Evolutionary conservation across 2,329 filamentous ascomycete genomes (phyloP), one percentile per base, ranked within the genome.

Genomic region (Rugonectria rugulosa): DNA sequence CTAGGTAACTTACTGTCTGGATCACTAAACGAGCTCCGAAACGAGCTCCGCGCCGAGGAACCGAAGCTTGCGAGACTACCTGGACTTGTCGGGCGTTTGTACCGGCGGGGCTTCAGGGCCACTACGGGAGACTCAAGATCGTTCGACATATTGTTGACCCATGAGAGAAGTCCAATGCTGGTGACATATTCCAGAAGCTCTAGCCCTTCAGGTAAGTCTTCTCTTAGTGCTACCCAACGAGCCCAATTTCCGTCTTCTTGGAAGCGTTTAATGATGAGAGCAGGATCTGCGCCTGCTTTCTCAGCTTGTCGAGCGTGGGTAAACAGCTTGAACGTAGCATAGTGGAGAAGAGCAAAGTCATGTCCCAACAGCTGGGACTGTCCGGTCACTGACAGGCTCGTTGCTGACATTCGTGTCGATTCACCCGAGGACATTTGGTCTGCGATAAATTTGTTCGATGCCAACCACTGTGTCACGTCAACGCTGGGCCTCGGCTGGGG

Each of bases 291-390:
- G 2, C 26, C 46, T 11, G n/a, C 8, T 6, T 9, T 24, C 26
- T 48, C 14, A 3, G 31, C 38, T 4, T 37, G n/a, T 6, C 11
- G 19, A 5, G 46, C 50, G 12, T 59, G 59, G 5, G n/a, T 12
- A 24, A 50, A 55, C 15, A 59, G 6, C 14, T 36, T 17, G 15
- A 40, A 54, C 3, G 46, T 52, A n/a, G 46, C 53, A 36, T 56
- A 56, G 10, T 27, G 20, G 2, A 56, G 26, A n/a, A 56, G 26
- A 2, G 53, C 46, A 11, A 37, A 31, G 32, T 41, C 34, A 12
- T 41, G 32, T 23, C 52, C 14, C 24, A 56, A 27, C 14, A 51
- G 24, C 15, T 34, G 24, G 7, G 53, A 51, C 6, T 15, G 26
- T 3, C 41, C 8, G 8, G 36, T 19, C 14, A 23, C 10, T 2